phyloP scores from a whole-genome alignment of 2,329 filamentous ascomycete species.

The Chalaropsis ovoidea region DNA sequence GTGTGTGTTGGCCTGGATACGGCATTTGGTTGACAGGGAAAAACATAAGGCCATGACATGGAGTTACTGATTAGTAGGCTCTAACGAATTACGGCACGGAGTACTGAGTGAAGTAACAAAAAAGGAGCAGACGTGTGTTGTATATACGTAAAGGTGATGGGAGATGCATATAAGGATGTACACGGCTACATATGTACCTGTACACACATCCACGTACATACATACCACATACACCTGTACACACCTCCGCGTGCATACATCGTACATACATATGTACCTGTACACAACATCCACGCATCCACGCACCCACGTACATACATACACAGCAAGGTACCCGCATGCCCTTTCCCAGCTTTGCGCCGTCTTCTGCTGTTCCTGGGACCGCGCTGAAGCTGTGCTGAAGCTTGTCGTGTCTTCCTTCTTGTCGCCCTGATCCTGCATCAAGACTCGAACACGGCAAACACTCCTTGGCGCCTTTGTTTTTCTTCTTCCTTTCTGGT shows the following conservation, averaged over 20 bases:
- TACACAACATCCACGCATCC: not conserved
- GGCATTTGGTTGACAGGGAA: no score
- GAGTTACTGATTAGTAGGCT: no score
- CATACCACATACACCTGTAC: not conserved
- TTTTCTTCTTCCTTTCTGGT: no score
- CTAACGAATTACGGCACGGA: not conserved
- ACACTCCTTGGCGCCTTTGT: not conserved
- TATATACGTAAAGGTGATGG: not conserved
- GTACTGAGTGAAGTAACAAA: not conserved
- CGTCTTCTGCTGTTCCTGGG: conserved; percentile 17
- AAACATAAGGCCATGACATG: no score
- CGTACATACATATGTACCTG: not conserved
- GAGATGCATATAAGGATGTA: not conserved
- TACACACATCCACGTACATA: not conserved
- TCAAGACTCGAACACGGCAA: not conserved
- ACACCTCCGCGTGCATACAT: not conserved
- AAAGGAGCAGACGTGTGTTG: no score
- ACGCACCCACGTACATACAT: not conserved
- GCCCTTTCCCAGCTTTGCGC: not conserved
- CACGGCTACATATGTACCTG: not conserved
- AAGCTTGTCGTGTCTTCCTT: conserved; percentile 8
- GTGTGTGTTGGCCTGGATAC: no score
- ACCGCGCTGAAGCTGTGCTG: conserved; percentile 6
- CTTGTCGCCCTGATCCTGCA: not conserved
- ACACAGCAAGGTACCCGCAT: conserved; percentile 11